Evolutionary conservation across 257 asterid genomes (phyloP).

Genomic region (Osmanthus fragrans): DNA sequence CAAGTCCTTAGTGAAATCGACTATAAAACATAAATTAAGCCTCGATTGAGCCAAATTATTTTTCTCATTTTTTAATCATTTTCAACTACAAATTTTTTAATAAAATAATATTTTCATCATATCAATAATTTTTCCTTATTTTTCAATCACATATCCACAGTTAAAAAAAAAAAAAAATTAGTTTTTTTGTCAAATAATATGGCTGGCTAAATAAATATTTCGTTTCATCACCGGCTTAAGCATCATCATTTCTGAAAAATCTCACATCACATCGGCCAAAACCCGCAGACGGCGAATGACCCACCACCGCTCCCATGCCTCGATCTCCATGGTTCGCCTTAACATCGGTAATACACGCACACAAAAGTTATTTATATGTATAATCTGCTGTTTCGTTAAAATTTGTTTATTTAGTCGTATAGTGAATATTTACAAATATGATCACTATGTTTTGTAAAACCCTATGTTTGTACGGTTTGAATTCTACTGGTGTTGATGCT

Average conservation of each 20-base stretch:
- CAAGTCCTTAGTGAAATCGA: too few species aligned
- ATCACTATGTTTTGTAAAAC: not conserved
- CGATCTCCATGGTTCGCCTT: slow-evolving; percentile 59
- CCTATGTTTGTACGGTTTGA: not conserved
- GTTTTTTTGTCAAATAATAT: too few species aligned
- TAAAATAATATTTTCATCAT: too few species aligned
- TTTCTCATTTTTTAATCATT: too few species aligned
- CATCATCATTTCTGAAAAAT: slow-evolving; percentile 2
- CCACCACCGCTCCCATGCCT: slow-evolving; percentile 32
- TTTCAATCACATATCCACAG: too few species aligned
- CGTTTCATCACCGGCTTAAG: not conserved
- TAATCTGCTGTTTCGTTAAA: not conserved
- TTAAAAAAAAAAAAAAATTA: too few species aligned
- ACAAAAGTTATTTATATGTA: not conserved
- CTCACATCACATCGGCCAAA: slow-evolving; percentile 24
- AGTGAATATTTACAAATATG: not conserved
- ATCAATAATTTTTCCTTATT: too few species aligned
- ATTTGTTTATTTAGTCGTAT: not conserved
- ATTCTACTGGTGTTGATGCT: not conserved
- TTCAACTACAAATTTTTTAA: too few species aligned
- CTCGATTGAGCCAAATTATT: too few species aligned
- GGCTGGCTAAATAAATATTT: too few species aligned
- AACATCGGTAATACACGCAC: slow-evolving; percentile 52
- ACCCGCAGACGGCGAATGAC: slow-evolving; percentile 26
- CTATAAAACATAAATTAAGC: too few species aligned